Evolutionary conservation across 2,329 filamentous ascomycete species (phyloP), one percentile per base, ranked within the genome.

Genomic region (Claviceps sp.): DNA sequence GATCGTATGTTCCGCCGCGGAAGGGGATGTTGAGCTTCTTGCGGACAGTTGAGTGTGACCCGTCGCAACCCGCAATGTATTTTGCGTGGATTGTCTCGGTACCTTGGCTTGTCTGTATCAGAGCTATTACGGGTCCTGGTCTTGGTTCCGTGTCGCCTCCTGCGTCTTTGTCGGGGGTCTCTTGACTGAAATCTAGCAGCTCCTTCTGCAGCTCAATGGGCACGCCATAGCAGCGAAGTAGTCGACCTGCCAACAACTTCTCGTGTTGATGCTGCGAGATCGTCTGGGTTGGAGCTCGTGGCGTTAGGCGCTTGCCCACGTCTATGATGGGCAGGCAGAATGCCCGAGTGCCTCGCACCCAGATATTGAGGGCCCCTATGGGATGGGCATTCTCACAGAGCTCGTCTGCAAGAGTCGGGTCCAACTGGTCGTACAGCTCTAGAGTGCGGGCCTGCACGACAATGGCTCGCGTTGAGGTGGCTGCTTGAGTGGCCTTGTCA

Each of bases 401-500:
- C 16, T 29, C 22, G 5, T 42, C 5, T 1, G 47, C 37, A 8
- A 52, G 50, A 5, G 9, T 40, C 16, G 43, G 47, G 36, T 49
- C 42, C 5, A 37, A 47, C 22, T 46, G 49, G 36, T 44, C 43
- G 49, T 50, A 50, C 23, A 50, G 49, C 14, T 50, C 49, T 16
- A 50, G 22, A 16, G 43, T 50, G 29, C 49, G 42, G 22, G 49
- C 34, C 16, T 50, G 49, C 4, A 50, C 49, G 34, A 43, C 43
- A 20, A 50, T 26, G 29, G 49, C 49, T 13, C 49, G 44, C 16
- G 37, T 29, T 5, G 34, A 45, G 53, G 45, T 64, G 62, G 45
- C 71, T 68, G 54, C 73, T 67, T 37, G 71, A 67, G 56, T 72
- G 67, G 17, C 70, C 68, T 73, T 73, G 59, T 74, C 71, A n/a